Evolutionary conservation across 2,329 filamentous ascomycete species (phyloP).

Genomic region (Scytalidium lignicola): DNA sequence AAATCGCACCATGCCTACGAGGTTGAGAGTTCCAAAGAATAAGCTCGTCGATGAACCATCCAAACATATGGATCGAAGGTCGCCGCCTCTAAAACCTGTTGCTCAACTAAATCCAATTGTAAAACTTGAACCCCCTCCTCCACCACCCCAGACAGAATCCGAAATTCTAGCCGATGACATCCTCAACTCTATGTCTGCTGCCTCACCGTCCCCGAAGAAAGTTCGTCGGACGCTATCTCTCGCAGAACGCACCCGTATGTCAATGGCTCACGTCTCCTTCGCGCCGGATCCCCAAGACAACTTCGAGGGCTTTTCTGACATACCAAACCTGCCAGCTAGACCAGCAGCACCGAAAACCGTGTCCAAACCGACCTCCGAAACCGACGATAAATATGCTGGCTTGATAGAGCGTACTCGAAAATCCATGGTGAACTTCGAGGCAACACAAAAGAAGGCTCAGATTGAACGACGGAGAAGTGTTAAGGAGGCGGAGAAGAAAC

Average conservation of each 20-base stretch:
- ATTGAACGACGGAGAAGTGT: constrained; percentile 47
- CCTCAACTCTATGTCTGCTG: constrained; percentile 47
- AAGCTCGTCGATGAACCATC: not conserved
- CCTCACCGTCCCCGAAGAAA: constrained; percentile 54
- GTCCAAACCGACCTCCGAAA: constrained; percentile 1
- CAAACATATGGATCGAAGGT: not conserved
- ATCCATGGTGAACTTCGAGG: constrained; percentile 59
- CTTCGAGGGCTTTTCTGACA: constrained; percentile 10
- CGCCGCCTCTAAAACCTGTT: not conserved
- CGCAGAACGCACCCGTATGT: constrained; percentile 73
- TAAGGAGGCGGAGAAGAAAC: constrained; percentile 37
- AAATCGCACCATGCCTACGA: not conserved
- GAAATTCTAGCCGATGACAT: constrained; percentile 52
- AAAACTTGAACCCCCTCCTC: constrained; percentile 30
- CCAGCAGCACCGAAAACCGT: not conserved
- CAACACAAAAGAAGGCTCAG: constrained; percentile 55
- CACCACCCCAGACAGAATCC: constrained; percentile 10
- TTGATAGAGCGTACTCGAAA: constrained; percentile 52
- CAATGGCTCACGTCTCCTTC: constrained; percentile 62
- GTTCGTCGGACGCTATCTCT: constrained; percentile 56
- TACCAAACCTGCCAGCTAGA: not conserved
- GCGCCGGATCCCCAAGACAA: constrained; percentile 26
- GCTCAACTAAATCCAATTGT: not conserved
- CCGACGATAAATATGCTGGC: constrained; percentile 19
- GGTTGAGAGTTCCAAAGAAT: not conserved